These are phyloP conservation scores for Funneliformis geosporum DNA, from an alignment of 192 early-diverging fungal species.

Conservation along the genomic window DNA sequence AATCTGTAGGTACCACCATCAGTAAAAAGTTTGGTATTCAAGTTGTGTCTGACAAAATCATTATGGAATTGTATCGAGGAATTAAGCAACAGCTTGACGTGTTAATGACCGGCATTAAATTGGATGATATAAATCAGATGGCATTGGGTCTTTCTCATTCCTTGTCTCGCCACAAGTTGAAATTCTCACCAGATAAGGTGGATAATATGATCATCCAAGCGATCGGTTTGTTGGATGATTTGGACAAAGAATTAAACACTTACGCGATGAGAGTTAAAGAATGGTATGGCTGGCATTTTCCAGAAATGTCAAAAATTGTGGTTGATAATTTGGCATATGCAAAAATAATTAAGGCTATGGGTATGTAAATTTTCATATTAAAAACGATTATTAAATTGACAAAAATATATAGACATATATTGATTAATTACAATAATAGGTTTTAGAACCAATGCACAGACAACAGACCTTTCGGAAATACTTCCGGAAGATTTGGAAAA, in stretches of 20 bases:
- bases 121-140: constrained; percentile 93
- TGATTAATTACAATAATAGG: background rate
- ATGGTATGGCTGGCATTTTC: constrained; percentile 99
- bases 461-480: constrained; percentile 82
- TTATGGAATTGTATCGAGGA: constrained; percentile 93
- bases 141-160: constrained; percentile 98
- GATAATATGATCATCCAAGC: constrained; percentile 99
- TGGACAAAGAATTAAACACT: constrained; percentile 99
- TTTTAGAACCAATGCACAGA: constrained; percentile 45
- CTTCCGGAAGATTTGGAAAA: constrained; percentile 77
- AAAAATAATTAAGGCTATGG: constrained; percentile 86
- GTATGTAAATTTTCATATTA: constrained; percentile 54
- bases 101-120: constrained; percentile 83
- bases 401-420: background rate
- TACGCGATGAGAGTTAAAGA: constrained; percentile 78
- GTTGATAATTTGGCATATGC: constrained; percentile 95
- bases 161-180: constrained; percentile 98
- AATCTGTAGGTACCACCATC: constrained; percentile 49
- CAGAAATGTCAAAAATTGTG: constrained; percentile 95
- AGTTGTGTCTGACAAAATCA: constrained; percentile 78
- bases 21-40: constrained; percentile 75
- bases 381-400: background rate
- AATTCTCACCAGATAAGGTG: constrained; percentile 99
- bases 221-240: constrained; percentile 93
- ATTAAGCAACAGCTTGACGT: constrained; percentile 92